Conservation (phyloP, 2,329 filamentous ascomycete species). For the Claviceps lovelessii region DNA sequence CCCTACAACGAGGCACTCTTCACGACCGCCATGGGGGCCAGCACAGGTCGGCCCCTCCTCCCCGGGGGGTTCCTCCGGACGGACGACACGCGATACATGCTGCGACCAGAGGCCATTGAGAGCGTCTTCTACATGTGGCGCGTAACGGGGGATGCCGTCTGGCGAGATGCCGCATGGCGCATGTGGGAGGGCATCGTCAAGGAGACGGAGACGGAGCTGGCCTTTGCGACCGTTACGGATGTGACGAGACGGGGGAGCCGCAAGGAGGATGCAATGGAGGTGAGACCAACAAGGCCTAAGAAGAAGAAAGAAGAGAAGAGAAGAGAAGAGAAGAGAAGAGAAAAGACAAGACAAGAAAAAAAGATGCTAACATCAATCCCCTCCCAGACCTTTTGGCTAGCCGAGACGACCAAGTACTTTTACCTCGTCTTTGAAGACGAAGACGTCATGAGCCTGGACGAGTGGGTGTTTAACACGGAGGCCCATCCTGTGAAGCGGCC, state of each 20-base stretch:
- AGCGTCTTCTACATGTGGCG: slow-evolving; percentile 38
- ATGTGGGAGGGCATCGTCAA: slow-evolving; percentile 31
- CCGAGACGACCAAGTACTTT: slow-evolving; percentile 67
- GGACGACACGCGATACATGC: slow-evolving; percentile 27
- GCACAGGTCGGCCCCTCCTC: slow-evolving; percentile 9
- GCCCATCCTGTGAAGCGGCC: slow-evolving; percentile 34
- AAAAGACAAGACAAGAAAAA: neutral
- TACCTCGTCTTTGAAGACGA: slow-evolving; percentile 57
- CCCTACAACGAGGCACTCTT: slow-evolving; percentile 17
- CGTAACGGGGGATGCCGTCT: slow-evolving; percentile 29
- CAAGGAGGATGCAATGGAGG: slow-evolving; percentile 48
- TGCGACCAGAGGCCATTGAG: slow-evolving; percentile 38
- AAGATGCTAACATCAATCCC: neutral
- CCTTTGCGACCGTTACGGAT: slow-evolving; percentile 28
- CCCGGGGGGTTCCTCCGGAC: slow-evolving; percentile 45
- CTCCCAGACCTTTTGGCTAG: slow-evolving; percentile 50
- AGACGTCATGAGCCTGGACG: slow-evolving; percentile 49
- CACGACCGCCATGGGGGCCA: neutral
- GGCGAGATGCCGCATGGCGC: slow-evolving; percentile 31
- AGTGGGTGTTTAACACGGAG: slow-evolving; percentile 52
- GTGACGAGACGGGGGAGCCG: slow-evolving; percentile 17
- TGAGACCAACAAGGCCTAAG: slow-evolving; percentile 18
- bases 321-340: no score
- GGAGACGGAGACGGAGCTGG: slow-evolving; percentile 29
- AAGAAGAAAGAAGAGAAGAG: neutral